Conservation (phyloP, 2,329 filamentous ascomycete genomes). For the Nemania abortiva region DNA sequence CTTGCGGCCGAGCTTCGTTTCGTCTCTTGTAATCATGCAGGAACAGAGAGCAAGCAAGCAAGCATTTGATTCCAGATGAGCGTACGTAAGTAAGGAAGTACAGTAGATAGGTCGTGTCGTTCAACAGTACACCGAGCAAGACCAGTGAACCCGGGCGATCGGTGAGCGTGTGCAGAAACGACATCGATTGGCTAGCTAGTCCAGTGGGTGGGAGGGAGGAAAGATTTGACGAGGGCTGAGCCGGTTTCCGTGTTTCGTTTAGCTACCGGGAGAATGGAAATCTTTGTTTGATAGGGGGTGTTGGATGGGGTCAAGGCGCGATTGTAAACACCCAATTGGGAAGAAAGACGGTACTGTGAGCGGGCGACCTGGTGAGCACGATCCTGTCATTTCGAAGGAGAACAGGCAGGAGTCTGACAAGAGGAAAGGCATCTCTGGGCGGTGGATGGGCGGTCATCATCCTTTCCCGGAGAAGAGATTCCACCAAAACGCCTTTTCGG, state of each 20-base stretch:
- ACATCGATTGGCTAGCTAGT: constrained; percentile 16
- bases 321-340: background rate
- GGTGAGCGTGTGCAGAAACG: constrained; percentile 21
- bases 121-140: background rate
- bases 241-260: constrained; percentile 23
- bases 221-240: constrained; percentile 1
- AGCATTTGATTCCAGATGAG: background rate
- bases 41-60: background rate
- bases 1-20: background rate
- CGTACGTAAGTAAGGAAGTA: background rate
- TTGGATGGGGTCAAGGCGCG: background rate
- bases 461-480: constrained; percentile 5
- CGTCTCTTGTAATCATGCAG: constrained; percentile 5
- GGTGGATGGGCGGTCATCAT: too few species aligned
- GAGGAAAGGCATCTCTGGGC: background rate
- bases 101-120: background rate
- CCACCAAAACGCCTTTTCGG: constrained; percentile 30
- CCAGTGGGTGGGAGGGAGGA: background rate
- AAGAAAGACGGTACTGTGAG: background rate
- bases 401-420: background rate
- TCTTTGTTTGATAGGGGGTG: constrained; percentile 2
- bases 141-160: constrained; percentile 23
- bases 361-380: background rate
- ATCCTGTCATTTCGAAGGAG: background rate
- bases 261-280: constrained; percentile 5